Percentiles rank a stretch among this genome's conserved stretches.
Conservation (phyloP, 306 rosid species). For the Biancaea sappan region DNA sequence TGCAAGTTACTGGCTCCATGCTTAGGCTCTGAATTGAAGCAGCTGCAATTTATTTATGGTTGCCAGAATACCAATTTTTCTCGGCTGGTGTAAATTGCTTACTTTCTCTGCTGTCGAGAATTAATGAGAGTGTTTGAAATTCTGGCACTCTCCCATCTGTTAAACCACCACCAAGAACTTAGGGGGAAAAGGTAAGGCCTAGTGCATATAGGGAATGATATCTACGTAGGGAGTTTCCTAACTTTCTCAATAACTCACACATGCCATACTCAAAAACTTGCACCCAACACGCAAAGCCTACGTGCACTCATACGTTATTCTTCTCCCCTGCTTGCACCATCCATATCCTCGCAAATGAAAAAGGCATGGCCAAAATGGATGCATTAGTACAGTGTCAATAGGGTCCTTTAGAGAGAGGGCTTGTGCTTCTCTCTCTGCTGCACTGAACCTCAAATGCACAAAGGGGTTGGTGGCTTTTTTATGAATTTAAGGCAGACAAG, state of each 20-base stretch:
- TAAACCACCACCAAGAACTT: constrained; percentile 45
- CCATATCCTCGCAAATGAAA: constrained; percentile 31
- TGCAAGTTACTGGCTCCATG: neutral
- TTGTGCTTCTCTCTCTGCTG: constrained; percentile 42
- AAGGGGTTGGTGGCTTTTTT: constrained; percentile 37
- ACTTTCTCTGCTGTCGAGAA: constrained; percentile 9
- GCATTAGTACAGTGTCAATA: neutral
- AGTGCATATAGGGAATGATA: constrained; percentile 57
- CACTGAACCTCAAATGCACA: constrained; percentile 39
- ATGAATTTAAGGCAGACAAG: constrained; percentile 46
- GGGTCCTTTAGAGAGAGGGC: constrained; percentile 14
- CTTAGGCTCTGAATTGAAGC: neutral
- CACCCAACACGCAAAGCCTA: constrained; percentile 79
- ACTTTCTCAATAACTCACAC: constrained; percentile 36
- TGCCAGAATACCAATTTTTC: constrained; percentile 18
- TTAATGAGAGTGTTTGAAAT: constrained; percentile 43
- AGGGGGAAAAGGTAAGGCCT: constrained; percentile 47
- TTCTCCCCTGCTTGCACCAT: constrained; percentile 34
- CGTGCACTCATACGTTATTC: constrained; percentile 74
- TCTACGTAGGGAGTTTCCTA: constrained; percentile 48
- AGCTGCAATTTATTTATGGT: neutral
- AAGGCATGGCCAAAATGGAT: neutral
- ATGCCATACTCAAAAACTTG: constrained; percentile 62
- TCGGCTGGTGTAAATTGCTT: constrained; percentile 21
- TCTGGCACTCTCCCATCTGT: constrained; percentile 34